phyloP scores from a whole-genome alignment of 78 protist species.

The Dictyostelium intermedium region DNA sequence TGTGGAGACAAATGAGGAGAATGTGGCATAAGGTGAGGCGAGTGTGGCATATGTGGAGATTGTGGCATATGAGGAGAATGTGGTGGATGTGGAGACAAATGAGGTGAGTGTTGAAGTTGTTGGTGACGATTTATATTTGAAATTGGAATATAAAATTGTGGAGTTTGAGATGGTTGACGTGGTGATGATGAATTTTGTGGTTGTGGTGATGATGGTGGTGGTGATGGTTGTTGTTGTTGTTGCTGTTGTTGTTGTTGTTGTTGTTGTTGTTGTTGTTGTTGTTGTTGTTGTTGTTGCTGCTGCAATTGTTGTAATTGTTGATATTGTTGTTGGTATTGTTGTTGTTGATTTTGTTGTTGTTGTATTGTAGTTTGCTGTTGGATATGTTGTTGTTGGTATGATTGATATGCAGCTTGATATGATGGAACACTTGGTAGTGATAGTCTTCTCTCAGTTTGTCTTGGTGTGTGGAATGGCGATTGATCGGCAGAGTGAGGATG shows the following conservation, averaged over 20 bases:
- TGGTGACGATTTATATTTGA: too few relatives aligned
- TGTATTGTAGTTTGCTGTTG: background rate
- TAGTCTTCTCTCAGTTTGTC: conserved; percentile 39
- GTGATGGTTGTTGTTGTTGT: background rate
- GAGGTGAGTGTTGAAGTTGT: background rate
- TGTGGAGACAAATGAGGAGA: background rate
- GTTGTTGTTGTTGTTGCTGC: background rate
- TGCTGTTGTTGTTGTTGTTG: background rate
- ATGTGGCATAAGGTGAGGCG: background rate
- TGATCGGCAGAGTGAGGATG: background rate
- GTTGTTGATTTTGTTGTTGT: conserved; percentile 2
- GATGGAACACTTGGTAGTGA: conserved; percentile 14
- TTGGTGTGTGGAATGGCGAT: background rate
- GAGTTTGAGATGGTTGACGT: background rate
- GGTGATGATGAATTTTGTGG: background rate
- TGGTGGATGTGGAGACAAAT: background rate
- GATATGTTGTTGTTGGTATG: conserved; percentile 9
- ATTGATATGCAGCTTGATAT: conserved; percentile 1
- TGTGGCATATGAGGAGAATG: background rate
- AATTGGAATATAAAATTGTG: too few relatives aligned
- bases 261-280: background rate
- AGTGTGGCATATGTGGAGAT: background rate
- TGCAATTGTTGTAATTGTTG: background rate
- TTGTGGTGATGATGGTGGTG: background rate
- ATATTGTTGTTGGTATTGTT: conserved; percentile 7